Evolutionary conservation across 148 eudicot genomes (phyloP), one percentile per base, ranked within the genome.

Genomic region (Cornus florida): DNA sequence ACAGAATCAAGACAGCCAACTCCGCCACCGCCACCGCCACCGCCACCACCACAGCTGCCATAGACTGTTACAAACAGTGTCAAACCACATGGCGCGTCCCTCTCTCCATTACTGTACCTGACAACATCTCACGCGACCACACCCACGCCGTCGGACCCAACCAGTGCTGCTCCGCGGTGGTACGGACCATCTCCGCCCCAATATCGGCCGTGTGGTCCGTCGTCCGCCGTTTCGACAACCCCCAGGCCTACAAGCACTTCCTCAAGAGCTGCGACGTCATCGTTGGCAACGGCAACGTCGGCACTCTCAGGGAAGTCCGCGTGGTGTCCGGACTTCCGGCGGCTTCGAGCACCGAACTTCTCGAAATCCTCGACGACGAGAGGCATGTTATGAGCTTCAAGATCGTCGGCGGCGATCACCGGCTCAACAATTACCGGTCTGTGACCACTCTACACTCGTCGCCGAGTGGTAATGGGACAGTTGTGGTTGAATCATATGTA

Each of bases 301-400:
- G 97, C 10, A 86, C 88, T 6, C 80, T 93, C 11, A 70, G 97
- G 8, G 90, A 92, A 76, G 99, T 95, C 70, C 90, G 69, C 70
- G 94, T 94, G 20, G 78, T 93, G 17, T 95, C 99, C 0, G 99
- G 99, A 0, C 71, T 95, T 5, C 99, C 99, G 3, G 99, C 99
- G 24, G 87, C 32, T 2, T 81, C 83, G 24, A 93, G 97, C 85
- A 92, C 92, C 31, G 99, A 95, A 81, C 73, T 94, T 67, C 86
- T 95, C 1, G 99, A 95, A 65, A 88, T 93, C 24, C 84, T 95
- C 22, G 97, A 95, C 83, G 94, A 89, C 19, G 94, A 91, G 56
- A 75, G 80, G 2, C 90, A 86, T 23, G 83, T 88, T 2, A 84
- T 92, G 77, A 91, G 99, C 66, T 95, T 95, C 76, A 84, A 91